Conservation (phyloP, 164 flowering plant genomes). For the Nymphaea colorata region DNA sequence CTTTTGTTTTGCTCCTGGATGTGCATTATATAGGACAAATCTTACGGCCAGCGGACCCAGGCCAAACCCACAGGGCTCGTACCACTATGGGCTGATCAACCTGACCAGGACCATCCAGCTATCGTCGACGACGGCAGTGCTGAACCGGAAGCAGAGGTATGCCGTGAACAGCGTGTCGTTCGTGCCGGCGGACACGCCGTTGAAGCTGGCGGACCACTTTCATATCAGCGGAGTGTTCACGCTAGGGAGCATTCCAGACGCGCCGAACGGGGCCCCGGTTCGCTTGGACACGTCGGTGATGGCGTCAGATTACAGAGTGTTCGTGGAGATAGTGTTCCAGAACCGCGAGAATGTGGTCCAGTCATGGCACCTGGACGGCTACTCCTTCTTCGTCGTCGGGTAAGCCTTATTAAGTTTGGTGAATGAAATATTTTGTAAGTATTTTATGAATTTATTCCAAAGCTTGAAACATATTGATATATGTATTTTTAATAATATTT, state of each 20-base stretch:
- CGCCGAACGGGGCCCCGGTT: conserved; percentile 20
- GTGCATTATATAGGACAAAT: conserved; percentile 36
- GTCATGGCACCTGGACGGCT: conserved; percentile 79
- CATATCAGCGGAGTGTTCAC: conserved; percentile 61
- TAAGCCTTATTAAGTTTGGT: conserved; percentile 14
- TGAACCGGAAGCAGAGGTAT: conserved; percentile 56
- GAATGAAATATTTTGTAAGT: no score
- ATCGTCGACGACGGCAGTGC: conserved; percentile 32
- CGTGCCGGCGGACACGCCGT: conserved; percentile 62
- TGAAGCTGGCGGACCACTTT: conserved; percentile 77
- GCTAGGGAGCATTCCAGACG: conserved; percentile 54
- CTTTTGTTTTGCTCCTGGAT: not conserved
- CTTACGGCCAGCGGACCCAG: conserved; percentile 85
- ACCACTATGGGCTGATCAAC: conserved; percentile 64
- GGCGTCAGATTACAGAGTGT: conserved; percentile 62
- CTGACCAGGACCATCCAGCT: conserved; percentile 45
- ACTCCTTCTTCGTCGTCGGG: conserved; percentile 76
- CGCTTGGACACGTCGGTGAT: conserved; percentile 59
- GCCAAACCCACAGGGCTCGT: conserved; percentile 93
- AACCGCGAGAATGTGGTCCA: conserved; percentile 58
- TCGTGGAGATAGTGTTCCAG: conserved; percentile 68
- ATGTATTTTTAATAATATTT: no score
- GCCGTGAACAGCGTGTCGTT: conserved; percentile 75
- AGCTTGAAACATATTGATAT: no score
- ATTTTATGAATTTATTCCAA: no score